phyloP scores from a whole-genome alignment of 257 asterid species.

The Nicotiana tabacum region DNA sequence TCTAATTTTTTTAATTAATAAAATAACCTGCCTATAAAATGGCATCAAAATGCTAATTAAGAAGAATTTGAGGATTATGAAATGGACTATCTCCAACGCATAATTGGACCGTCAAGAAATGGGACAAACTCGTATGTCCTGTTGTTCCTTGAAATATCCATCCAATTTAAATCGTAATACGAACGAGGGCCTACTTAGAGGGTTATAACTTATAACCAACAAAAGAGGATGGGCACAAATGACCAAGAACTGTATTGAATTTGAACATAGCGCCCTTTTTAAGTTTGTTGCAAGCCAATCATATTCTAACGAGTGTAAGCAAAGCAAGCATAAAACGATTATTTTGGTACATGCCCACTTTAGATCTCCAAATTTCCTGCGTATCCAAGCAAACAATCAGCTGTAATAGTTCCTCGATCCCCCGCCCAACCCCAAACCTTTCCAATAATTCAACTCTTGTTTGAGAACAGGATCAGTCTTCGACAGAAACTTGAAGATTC shows the following conservation, averaged over 20 bases:
- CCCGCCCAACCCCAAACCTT: neutral
- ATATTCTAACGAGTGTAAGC: conserved; percentile 23
- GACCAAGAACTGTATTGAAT: neutral
- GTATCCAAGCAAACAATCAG: conserved; percentile 35
- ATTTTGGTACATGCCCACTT: neutral
- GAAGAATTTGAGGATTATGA: too few relatives aligned
- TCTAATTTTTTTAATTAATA: too few relatives aligned
- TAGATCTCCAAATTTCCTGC: neutral
- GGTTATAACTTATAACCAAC: neutral
- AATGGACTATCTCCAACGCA: too few relatives aligned
- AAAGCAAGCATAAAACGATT: conserved; percentile 30
- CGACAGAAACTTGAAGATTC: neutral
- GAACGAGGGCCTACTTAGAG: neutral
- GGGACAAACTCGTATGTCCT: too few relatives aligned
- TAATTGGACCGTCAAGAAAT: too few relatives aligned
- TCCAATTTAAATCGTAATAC: neutral
- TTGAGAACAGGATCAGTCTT: too few relatives aligned
- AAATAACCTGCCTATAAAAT: too few relatives aligned
- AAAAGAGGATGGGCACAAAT: neutral
- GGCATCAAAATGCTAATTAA: too few relatives aligned
- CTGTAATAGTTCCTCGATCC: neutral
- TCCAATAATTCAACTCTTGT: neutral
- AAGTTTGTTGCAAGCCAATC: conserved; percentile 12
- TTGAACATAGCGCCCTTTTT: neutral
- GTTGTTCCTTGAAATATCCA: neutral